Percentiles rank a stretch among this genome's conserved stretches.
Evolutionary conservation across 805 yeast species (phyloP).

Genomic region (Metschnikowia bowlesiae): DNA sequence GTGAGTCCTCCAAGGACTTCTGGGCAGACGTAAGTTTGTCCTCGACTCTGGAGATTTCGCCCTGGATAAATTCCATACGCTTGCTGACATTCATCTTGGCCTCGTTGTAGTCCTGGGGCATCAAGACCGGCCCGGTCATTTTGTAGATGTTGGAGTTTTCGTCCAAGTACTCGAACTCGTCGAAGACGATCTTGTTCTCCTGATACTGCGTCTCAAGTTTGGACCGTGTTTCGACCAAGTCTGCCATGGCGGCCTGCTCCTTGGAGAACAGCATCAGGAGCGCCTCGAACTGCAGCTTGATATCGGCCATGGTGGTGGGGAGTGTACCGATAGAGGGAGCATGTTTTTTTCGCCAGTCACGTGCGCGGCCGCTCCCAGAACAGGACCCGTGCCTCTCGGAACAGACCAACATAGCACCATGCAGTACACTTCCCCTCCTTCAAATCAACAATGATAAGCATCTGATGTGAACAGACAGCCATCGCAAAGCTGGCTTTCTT

Average conservation of each 20-base stretch:
- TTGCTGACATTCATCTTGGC: conserved; percentile 82
- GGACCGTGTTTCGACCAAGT: conserved; percentile 68
- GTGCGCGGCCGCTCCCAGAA: too few species aligned
- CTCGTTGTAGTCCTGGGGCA: conserved; percentile 83
- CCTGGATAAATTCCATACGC: conserved; percentile 80
- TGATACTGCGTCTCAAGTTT: conserved; percentile 90
- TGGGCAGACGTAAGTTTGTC: conserved; percentile 48
- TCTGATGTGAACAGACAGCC: too few species aligned
- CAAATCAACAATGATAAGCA: too few species aligned
- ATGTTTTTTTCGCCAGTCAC: not conserved
- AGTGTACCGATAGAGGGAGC: not conserved
- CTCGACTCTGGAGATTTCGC: conserved; percentile 75
- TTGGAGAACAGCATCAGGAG: conserved; percentile 43
- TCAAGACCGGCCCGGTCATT: conserved; percentile 84
- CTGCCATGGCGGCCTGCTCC: conserved; percentile 45
- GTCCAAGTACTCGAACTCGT: conserved; percentile 63
- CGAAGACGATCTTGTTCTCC: conserved; percentile 85
- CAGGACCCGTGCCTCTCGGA: not conserved
- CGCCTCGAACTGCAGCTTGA: conserved; percentile 37
- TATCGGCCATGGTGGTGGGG: conserved; percentile 20
- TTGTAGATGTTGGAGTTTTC: conserved; percentile 79
- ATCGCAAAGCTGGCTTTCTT: too few species aligned
- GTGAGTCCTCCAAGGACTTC: conserved; percentile 52
- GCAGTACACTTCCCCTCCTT: too few species aligned
- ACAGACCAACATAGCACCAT: too few species aligned